Base-by-base conservation (phyloP, 176 grass and related monocot species). In the Panicum miliaceum region DNA sequence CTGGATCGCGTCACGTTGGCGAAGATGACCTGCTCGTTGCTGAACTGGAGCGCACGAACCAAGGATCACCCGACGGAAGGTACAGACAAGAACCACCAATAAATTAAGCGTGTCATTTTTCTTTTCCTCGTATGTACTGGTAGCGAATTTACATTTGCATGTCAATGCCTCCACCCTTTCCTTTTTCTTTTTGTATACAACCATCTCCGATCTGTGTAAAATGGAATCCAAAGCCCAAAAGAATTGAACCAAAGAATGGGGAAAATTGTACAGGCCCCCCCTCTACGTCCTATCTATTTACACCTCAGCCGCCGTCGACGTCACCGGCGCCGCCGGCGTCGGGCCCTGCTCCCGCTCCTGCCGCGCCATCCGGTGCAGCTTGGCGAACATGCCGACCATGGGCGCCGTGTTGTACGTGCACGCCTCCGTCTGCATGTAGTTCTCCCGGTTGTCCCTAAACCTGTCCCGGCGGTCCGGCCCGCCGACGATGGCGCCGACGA, bases 391-490 rank as follows among this genome's bases (percentile, higher is more conserved):
- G 22, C 84, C 90, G 26, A 92, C 84, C 84, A 89, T 82, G 7
- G 86, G 90, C 7, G 87, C 87, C 0, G 87, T 92, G 69, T 89
- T 89, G 53, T 86, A 83, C 2, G 75, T 89, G 84, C 79, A 89
- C 22, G 90, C 86, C 85, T 93, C 88, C 5, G 88, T 90, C 71
- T 93, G 85, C 81, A 85, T 88, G 60, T 90, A 77, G 74, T 85
- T 93, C 5, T 88, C 88, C 23, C 91, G 14, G 26, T 84, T 77
- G 78, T 93, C 91, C 42, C 72, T 68, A 82, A 93, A 93, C 81
- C 77, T 45, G 61, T 90, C 91, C 12, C 51, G 14, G 3, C 82
- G 65, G 65, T 93, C 85, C 0, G 91, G 85, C 1, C 91, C 88
- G 1, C 81, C 84, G 32, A 90, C 82, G 59, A 93, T 93, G 0